Percentiles rank a stretch among this genome's conserved stretches.
Evolutionary conservation across 139 green algal genomes (phyloP).

Genomic region (Gonium pectorale): DNA sequence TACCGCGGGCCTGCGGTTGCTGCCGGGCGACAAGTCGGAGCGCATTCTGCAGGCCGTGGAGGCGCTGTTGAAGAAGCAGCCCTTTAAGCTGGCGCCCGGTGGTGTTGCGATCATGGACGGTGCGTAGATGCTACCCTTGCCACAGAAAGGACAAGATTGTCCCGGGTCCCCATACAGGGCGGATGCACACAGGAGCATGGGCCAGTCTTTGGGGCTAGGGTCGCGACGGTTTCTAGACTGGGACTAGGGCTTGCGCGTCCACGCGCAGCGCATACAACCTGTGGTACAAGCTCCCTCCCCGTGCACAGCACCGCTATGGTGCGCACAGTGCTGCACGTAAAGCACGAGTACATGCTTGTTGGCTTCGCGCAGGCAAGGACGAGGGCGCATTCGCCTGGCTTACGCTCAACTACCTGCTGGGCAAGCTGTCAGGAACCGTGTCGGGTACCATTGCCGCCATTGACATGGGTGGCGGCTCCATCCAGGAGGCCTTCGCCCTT

Average conservation of each 20-base stretch:
- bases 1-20: constrained; percentile 94
- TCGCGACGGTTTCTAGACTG: no score
- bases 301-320: no score
- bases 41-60: constrained; percentile 86
- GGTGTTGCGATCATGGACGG: constrained; percentile 82
- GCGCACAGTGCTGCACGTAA: no score
- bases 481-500: constrained; percentile 92
- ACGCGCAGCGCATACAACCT: no score
- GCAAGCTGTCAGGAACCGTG: constrained; percentile 70
- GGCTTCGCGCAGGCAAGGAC: constrained; percentile 73
- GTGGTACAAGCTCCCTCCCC: no score
- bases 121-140: no score
- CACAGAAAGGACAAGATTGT: no score
- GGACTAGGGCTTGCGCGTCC: no score
- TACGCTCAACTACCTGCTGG: constrained; percentile 98
- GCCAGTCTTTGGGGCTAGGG: no score
- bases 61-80: constrained; percentile 66
- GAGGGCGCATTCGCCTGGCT: constrained; percentile 98
- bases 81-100: constrained; percentile 74
- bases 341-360: no score
- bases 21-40: constrained; percentile 89
- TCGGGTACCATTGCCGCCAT: constrained; percentile 90
- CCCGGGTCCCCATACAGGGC: no score
- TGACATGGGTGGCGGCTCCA: constrained; percentile 93
- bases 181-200: no score